These are phyloP conservation scores for Colletotrichum truncatum DNA, from an alignment of 2,329 filamentous ascomycete species.

Conservation along the genomic window DNA sequence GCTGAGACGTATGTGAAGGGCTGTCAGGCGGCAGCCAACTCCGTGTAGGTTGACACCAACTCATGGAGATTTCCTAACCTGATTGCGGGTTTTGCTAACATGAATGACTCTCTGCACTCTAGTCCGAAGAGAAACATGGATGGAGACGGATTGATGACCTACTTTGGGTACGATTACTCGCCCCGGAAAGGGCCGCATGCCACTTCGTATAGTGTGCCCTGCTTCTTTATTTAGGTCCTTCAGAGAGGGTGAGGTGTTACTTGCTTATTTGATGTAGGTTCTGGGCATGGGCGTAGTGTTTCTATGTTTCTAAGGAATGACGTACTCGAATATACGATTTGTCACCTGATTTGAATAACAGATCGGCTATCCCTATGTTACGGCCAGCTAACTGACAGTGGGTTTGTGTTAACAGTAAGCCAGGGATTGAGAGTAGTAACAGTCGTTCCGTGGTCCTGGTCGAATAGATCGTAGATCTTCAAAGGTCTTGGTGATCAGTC, in stretches of 20 bases:
- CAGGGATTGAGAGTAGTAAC: too few relatives aligned
- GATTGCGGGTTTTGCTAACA: background rate
- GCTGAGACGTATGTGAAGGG: background rate
- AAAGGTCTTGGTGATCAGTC: too few relatives aligned
- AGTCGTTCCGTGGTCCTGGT: too few relatives aligned
- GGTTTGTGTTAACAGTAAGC: too few relatives aligned
- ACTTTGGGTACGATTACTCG: background rate
- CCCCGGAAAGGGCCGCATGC: background rate
- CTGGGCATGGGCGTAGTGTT: background rate
- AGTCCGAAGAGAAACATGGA: conserved; percentile 1
- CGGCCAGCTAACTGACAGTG: too few relatives aligned
- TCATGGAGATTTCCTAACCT: background rate
- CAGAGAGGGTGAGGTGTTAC: background rate
- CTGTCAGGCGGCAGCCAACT: background rate
- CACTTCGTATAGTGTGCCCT: background rate
- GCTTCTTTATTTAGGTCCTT: background rate
- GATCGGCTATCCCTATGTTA: too few relatives aligned
- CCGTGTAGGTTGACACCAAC: background rate
- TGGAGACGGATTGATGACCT: background rate
- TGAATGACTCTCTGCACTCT: background rate
- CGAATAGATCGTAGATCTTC: too few relatives aligned
- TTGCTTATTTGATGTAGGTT: background rate
- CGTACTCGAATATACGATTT: too few relatives aligned
- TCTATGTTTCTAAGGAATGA: too few relatives aligned
- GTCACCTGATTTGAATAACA: too few relatives aligned